phyloP scores from a whole-genome alignment of 495 filamentous ascomycete species.

The Jackrogersella multiformis region DNA sequence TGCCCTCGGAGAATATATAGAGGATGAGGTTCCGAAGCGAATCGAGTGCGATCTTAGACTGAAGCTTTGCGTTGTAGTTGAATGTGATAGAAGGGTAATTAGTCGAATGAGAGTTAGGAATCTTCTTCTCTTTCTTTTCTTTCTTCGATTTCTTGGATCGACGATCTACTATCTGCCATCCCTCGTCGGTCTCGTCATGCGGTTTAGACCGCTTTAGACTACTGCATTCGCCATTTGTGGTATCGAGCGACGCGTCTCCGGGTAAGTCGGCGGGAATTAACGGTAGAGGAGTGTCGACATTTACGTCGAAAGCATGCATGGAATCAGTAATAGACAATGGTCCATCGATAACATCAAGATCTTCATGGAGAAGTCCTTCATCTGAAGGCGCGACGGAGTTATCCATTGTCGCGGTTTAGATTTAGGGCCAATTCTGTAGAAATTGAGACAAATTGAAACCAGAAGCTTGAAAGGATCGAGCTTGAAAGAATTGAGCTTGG shows the following conservation, averaged over 20 bases:
- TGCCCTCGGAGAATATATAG: slow-evolving; percentile 89
- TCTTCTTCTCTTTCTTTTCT: slow-evolving; percentile 70
- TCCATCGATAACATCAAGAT: slow-evolving; percentile 15
- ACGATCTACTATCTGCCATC: slow-evolving; percentile 59
- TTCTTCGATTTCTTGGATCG: slow-evolving; percentile 57
- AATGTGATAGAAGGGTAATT: slow-evolving; percentile 81
- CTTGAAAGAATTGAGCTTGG: too few species aligned
- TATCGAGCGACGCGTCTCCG: slow-evolving; percentile 27
- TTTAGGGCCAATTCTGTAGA: background rate
- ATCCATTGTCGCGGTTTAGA: slow-evolving; percentile 27
- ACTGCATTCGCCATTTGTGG: slow-evolving; percentile 22
- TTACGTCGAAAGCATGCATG: slow-evolving; percentile 16
- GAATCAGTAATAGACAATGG: slow-evolving; percentile 17
- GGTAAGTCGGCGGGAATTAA: slow-evolving; percentile 22
- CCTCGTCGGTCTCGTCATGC: slow-evolving; percentile 53
- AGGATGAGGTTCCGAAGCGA: slow-evolving; percentile 83
- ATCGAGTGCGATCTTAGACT: slow-evolving; percentile 75
- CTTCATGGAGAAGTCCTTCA: slow-evolving; percentile 20
- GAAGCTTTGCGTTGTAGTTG: slow-evolving; percentile 71
- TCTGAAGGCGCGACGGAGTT: slow-evolving; percentile 13
- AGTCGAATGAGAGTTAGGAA: slow-evolving; percentile 55
- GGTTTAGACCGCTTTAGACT: slow-evolving; percentile 53
- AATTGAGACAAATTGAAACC: background rate
- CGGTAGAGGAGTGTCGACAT: slow-evolving; percentile 20
- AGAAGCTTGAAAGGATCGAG: slow-evolving; percentile 1